Conservation (phyloP, 2,329 filamentous ascomycete species). For the Simplicillium aogashimaense region DNA sequence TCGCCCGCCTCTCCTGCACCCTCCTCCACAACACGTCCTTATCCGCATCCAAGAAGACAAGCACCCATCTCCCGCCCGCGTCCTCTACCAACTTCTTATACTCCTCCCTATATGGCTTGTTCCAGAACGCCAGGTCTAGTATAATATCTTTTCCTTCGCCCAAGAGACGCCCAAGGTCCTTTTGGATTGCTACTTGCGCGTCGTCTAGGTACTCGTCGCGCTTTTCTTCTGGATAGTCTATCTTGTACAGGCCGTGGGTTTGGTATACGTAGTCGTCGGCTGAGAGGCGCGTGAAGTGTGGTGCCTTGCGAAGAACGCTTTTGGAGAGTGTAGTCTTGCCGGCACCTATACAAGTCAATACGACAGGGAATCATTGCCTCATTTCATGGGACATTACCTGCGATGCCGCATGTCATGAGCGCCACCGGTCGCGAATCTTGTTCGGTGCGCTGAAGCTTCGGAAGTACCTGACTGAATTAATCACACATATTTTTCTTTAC, state of each 20-base stretch:
- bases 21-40: slow-evolving; percentile 18
- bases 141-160: slow-evolving; percentile 14
- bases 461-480: slow-evolving; percentile 1
- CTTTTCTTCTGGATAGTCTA: slow-evolving; percentile 4
- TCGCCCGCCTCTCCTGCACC: slow-evolving; percentile 15
- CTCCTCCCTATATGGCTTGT: slow-evolving; percentile 18
- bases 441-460: not conserved
- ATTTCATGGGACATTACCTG: not conserved
- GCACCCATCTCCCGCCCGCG: slow-evolving; percentile 17
- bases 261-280: slow-evolving; percentile 2
- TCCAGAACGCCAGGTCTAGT: slow-evolving; percentile 20
- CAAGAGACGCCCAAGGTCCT: slow-evolving; percentile 8
- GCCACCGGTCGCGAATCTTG: slow-evolving; percentile 1
- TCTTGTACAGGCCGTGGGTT: slow-evolving; percentile 4
- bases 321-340: slow-evolving; percentile 7
- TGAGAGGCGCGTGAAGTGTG: slow-evolving; percentile 4
- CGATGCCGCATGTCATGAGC: slow-evolving; percentile 5
- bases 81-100: slow-evolving; percentile 15
- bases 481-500: too few species aligned
- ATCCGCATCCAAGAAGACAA: slow-evolving; percentile 15
- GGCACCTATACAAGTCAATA: not conserved
- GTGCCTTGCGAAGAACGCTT: not conserved
- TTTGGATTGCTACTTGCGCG: slow-evolving; percentile 2
- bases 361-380: too few species aligned
- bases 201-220: slow-evolving; percentile 2